Percentiles rank a stretch among this genome's conserved stretches.
phyloP scores from a whole-genome alignment of 345 rosid species.

The Gossypium arboreum region DNA sequence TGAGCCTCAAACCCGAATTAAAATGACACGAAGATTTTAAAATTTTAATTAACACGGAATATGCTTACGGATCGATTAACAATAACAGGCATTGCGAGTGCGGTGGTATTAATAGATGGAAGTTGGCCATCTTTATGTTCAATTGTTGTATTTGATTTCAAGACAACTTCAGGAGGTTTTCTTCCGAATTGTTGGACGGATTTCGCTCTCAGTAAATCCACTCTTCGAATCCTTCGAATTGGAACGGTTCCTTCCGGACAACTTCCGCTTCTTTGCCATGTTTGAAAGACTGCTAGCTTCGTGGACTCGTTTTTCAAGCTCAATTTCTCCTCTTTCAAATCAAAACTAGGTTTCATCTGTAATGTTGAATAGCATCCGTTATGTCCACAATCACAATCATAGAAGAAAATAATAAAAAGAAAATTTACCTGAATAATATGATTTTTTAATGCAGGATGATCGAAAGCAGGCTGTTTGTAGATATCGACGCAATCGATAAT shows the following conservation, averaged over 20 bases:
- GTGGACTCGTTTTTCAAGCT: neutral
- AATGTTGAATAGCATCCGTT: neutral
- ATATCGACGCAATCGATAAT: slow-evolving; percentile 48
- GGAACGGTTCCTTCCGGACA: slow-evolving; percentile 51
- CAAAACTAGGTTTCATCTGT: slow-evolving; percentile 46
- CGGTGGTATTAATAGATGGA: neutral
- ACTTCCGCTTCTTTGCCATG: slow-evolving; percentile 41
- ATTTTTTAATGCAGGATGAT: slow-evolving; percentile 38
- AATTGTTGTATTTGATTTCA: neutral
- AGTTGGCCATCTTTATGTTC: neutral
- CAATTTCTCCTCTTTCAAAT: neutral
- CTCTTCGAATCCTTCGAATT: slow-evolving; percentile 34
- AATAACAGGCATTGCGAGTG: neutral
- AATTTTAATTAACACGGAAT: no score
- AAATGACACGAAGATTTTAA: no score
- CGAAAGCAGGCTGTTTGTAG: slow-evolving; percentile 51
- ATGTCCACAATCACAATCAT: neutral
- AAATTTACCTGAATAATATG: slow-evolving; percentile 39
- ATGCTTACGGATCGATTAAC: slow-evolving; percentile 33
- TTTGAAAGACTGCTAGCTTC: slow-evolving; percentile 23
- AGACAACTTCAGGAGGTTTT: neutral
- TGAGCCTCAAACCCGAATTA: no score
- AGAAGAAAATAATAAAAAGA: neutral
- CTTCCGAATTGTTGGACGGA: neutral
- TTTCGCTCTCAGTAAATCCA: slow-evolving; percentile 33